These are phyloP conservation scores for Trametes cubensis DNA, from an alignment of 768 basidiomycete genomes.

Conservation along the genomic window DNA sequence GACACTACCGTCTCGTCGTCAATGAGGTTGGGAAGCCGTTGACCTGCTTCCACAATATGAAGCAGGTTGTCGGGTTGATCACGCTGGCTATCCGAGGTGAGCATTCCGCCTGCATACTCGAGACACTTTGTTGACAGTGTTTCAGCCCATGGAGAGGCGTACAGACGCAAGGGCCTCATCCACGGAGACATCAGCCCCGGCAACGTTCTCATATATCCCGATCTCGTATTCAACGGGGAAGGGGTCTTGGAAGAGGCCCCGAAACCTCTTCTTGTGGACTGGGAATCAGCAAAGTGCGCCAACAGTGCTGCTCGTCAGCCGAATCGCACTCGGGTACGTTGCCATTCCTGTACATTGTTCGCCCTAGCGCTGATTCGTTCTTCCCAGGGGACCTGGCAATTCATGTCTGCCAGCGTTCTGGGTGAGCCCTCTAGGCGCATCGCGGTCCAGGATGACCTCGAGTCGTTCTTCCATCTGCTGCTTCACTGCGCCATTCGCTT, in stretches of 20 bases:
- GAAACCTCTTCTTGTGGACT: conserved; percentile 7
- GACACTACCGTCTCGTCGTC: conserved; percentile 11
- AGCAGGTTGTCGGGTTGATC: background rate
- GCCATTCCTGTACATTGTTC: background rate
- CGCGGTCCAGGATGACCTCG: conserved; percentile 9
- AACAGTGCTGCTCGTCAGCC: background rate
- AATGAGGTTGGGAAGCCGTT: conserved; percentile 3
- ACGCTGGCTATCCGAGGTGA: background rate
- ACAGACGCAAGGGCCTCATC: conserved; percentile 1
- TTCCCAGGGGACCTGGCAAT: conserved; percentile 13
- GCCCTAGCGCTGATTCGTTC: no score
- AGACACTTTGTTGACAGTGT: background rate
- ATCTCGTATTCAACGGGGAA: background rate
- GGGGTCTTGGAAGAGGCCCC: background rate
- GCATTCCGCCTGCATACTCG: background rate
- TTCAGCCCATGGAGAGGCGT: background rate
- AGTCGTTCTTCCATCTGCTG: conserved; percentile 15
- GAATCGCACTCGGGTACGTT: background rate
- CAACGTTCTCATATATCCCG: conserved; percentile 6
- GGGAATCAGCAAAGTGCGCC: conserved; percentile 10
- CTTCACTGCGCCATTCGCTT: conserved; percentile 16
- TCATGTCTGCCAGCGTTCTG: conserved; percentile 3
- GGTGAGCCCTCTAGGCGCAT: background rate
- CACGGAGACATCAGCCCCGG: conserved; percentile 16
- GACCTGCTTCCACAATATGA: background rate